These are phyloP conservation scores for Rhodotorula graminis DNA, from an alignment of 768 basidiomycete genomes.

Conservation along the genomic window DNA sequence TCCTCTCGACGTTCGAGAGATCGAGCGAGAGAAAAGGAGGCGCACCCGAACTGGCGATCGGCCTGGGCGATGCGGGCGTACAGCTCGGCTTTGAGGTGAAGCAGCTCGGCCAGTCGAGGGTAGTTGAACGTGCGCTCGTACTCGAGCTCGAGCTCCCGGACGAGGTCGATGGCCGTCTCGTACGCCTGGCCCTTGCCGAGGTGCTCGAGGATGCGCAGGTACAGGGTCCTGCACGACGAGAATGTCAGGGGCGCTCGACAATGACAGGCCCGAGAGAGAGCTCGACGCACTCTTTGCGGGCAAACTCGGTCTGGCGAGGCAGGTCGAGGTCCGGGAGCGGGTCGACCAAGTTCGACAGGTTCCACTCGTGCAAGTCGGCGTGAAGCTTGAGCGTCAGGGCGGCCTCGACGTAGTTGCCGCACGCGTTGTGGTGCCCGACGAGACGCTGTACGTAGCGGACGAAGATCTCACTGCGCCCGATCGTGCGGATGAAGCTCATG, in stretches of 20 bases:
- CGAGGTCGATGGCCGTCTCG: slow-evolving; percentile 88
- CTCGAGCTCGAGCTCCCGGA: slow-evolving; percentile 82
- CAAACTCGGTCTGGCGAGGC: slow-evolving; percentile 88
- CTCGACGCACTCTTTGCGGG: slow-evolving; percentile 69
- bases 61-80: slow-evolving; percentile 39
- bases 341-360: slow-evolving; percentile 68
- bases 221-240: slow-evolving; percentile 55
- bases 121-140: slow-evolving; percentile 58
- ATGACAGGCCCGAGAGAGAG: no score
- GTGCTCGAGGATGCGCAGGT: slow-evolving; percentile 86
- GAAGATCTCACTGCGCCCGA: slow-evolving; percentile 87
- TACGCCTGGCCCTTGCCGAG: slow-evolving; percentile 96
- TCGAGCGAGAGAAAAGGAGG: not conserved
- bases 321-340: slow-evolving; percentile 85
- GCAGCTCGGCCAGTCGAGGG: slow-evolving; percentile 53
- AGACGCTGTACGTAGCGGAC: slow-evolving; percentile 92
- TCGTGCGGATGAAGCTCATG: slow-evolving; percentile 69
- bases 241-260: not conserved
- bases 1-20: no score
- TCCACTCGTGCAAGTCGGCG: slow-evolving; percentile 89
- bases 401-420: slow-evolving; percentile 87
- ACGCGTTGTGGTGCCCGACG: slow-evolving; percentile 56
- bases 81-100: slow-evolving; percentile 42
- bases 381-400: slow-evolving; percentile 89
- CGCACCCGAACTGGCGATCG: slow-evolving; percentile 34